A percentile compares a stretch with the other conserved stretches of the same genome.
Conservation (phyloP, 768 basidiomycete genomes). For the Phaeotremella skinneri region DNA sequence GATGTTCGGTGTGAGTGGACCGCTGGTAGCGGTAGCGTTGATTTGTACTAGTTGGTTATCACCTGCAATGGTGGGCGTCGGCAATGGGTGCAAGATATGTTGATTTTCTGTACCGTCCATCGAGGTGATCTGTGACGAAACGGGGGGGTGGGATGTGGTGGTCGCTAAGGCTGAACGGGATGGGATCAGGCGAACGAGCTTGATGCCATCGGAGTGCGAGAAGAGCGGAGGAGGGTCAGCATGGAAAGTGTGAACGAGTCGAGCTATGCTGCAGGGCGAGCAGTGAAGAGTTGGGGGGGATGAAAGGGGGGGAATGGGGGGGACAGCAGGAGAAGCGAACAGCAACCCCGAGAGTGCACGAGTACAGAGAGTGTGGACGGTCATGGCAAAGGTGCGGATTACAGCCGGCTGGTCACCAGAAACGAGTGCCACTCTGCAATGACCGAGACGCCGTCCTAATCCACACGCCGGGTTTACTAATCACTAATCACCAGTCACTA, state of each 20-base stretch:
- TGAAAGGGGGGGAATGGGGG: neutral
- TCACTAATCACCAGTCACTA: neutral
- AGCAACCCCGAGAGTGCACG: no score
- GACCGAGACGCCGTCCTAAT: neutral
- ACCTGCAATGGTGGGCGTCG: conserved; percentile 2
- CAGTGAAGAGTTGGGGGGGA: neutral
- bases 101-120: conserved; percentile 20
- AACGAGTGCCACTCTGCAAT: neutral
- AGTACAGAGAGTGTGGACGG: no score
- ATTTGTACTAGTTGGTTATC: conserved; percentile 6
- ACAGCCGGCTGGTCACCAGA: neutral
- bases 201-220: neutral
- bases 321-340: neutral
- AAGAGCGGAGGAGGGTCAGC: neutral
- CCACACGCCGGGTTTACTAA: neutral
- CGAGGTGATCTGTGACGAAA: conserved; percentile 5
- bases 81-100: conserved; percentile 23
- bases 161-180: neutral
- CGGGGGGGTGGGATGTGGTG: neutral
- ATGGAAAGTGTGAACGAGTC: no score
- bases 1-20: neutral
- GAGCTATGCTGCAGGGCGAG: no score
- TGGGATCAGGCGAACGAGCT: neutral
- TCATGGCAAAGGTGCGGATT: no score
- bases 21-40: neutral